These are phyloP conservation scores for Chenopodium formosanum DNA, from an alignment of 148 eudicot genomes.

Conservation along the genomic window DNA sequence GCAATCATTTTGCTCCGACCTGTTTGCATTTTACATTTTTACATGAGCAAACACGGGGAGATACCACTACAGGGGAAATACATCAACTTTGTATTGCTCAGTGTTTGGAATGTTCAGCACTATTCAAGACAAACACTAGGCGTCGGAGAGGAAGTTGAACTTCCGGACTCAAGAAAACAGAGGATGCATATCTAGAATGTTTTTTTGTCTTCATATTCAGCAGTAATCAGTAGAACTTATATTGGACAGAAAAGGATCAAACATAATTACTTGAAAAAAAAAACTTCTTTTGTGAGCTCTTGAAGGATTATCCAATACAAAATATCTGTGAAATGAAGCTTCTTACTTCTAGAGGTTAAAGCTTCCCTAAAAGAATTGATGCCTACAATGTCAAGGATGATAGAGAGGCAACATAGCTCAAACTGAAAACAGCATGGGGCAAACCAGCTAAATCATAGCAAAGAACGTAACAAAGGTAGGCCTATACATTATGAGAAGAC, in stretches of 20 bases:
- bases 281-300: too few relatives aligned
- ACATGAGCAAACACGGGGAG: background rate
- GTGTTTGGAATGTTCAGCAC: background rate
- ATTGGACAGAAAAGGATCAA: too few relatives aligned
- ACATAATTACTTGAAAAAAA: too few relatives aligned
- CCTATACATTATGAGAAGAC: too few relatives aligned
- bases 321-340: too few relatives aligned
- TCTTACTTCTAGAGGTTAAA: too few relatives aligned
- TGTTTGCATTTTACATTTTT: background rate
- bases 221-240: too few relatives aligned
- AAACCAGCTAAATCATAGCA: background rate
- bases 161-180: background rate
- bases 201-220: background rate
- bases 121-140: too few relatives aligned
- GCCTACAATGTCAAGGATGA: background rate
- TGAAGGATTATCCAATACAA: too few relatives aligned
- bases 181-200: background rate
- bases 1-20: background rate
- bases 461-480: background rate
- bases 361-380: background rate
- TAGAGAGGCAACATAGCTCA: background rate
- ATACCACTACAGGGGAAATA: background rate
- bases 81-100: background rate
- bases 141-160: too few relatives aligned
- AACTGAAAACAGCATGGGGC: background rate